Conservation (phyloP, 768 basidiomycete genomes). For the Cantharellus anzutake region DNA sequence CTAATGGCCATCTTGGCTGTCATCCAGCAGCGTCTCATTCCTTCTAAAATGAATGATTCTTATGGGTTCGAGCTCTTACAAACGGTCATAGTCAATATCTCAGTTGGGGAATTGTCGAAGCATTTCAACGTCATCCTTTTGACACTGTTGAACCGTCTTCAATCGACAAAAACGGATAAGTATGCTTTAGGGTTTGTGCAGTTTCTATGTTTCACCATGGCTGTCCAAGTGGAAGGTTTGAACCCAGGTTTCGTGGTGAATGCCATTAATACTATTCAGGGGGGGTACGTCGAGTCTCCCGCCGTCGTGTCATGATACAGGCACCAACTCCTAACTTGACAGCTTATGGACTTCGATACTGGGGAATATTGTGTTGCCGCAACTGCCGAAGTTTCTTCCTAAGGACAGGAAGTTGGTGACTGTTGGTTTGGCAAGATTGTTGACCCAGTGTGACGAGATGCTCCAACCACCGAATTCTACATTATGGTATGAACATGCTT, state of each 20-base stretch:
- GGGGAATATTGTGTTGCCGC: constrained; percentile 56
- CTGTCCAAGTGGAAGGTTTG: constrained; percentile 52
- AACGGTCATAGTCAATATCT: constrained; percentile 48
- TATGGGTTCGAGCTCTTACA: constrained; percentile 87
- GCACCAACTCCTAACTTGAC: not conserved
- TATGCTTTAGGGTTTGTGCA: constrained; percentile 66
- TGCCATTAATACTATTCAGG: constrained; percentile 69
- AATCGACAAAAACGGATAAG: constrained; percentile 74
- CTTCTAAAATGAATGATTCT: constrained; percentile 68
- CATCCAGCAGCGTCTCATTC: constrained; percentile 75
- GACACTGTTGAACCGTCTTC: constrained; percentile 65
- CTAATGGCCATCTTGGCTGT: constrained; percentile 67
- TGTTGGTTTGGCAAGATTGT: constrained; percentile 58
- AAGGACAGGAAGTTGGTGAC: constrained; percentile 74
- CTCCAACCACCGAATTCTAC: constrained; percentile 39
- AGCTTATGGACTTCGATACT: constrained; percentile 71
- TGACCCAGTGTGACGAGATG: constrained; percentile 59
- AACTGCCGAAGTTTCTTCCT: constrained; percentile 57
- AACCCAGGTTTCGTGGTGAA: constrained; percentile 62
- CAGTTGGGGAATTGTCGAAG: constrained; percentile 45
- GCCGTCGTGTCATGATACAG: not conserved
- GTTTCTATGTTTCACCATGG: constrained; percentile 60
- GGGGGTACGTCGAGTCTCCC: constrained; percentile 33
- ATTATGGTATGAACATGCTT: constrained; percentile 34
- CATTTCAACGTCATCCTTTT: constrained; percentile 58